phyloP scores from a whole-genome alignment of 139 green algal genomes.

The Chloropicon primus region DNA sequence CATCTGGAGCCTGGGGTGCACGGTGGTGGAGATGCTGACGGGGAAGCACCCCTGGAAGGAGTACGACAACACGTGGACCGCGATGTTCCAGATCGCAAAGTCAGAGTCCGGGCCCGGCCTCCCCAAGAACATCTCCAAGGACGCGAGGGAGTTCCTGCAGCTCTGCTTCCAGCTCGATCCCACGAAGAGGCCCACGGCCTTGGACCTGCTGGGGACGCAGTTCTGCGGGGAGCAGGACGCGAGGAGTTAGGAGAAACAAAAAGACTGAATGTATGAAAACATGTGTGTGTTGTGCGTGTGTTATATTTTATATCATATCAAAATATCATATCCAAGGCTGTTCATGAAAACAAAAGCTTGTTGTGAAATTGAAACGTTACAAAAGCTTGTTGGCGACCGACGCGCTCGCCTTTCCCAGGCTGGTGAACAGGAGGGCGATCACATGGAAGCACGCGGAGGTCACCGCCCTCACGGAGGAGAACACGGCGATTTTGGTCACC shows the following conservation, averaged over 20 bases:
- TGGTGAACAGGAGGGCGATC: neutral
- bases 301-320: too few species aligned
- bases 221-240: too few species aligned
- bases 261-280: too few species aligned
- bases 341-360: neutral
- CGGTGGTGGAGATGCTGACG: conserved; percentile 92
- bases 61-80: conserved; percentile 38
- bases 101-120: conserved; percentile 59
- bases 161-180: conserved; percentile 63
- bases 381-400: neutral
- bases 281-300: too few species aligned
- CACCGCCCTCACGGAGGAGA: neutral
- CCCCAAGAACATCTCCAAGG: conserved; percentile 44
- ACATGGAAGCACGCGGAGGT: neutral
- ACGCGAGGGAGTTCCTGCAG: conserved; percentile 79
- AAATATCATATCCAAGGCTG: too few species aligned
- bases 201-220: neutral
- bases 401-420: neutral
- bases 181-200: conserved; percentile 28
- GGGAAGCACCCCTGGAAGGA: conserved; percentile 68
- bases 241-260: neutral
- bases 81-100: conserved; percentile 83
- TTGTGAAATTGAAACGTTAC: neutral
- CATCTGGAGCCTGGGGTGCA: conserved; percentile 93
- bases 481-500: neutral